These are phyloP conservation scores for Vitis rotundifolia DNA, from an alignment of 164 flowering plant genomes.

Conservation along the genomic window DNA sequence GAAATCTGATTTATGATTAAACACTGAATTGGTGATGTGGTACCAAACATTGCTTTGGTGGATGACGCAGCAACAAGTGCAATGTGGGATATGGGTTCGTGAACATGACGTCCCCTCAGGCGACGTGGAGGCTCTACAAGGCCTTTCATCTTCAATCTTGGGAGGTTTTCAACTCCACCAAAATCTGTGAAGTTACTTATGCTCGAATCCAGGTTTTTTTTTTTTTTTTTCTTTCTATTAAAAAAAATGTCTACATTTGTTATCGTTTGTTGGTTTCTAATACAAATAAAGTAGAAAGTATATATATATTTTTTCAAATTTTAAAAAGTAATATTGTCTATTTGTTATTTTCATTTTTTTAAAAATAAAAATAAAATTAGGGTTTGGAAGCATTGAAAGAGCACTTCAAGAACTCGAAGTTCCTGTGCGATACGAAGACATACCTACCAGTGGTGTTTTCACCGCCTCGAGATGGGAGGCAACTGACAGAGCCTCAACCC, in stretches of 20 bases:
- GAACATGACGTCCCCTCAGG: slow-evolving; percentile 86
- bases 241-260: too few species aligned
- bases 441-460: slow-evolving; percentile 82
- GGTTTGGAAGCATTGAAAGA: slow-evolving; percentile 88
- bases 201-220: slow-evolving; percentile 80
- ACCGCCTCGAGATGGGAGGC: slow-evolving; percentile 86
- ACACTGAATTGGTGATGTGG: too few species aligned
- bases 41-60: background rate
- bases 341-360: background rate
- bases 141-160: slow-evolving; percentile 80
- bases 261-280: too few species aligned
- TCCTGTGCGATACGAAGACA: slow-evolving; percentile 71
- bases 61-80: slow-evolving; percentile 74
- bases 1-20: too few species aligned
- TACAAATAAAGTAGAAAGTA: too few species aligned
- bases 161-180: slow-evolving; percentile 93
- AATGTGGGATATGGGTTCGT: slow-evolving; percentile 98
- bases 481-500: slow-evolving; percentile 56
- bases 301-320: background rate
- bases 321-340: background rate
- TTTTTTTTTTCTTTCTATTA: background rate
- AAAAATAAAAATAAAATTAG: slow-evolving; percentile 27
- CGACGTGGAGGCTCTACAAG: slow-evolving; percentile 79
- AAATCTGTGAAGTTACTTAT: slow-evolving; percentile 85
- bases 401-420: slow-evolving; percentile 92